Base-by-base conservation (phyloP, 805 yeast species). In the Citeromyces nyonsensis region DNA sequence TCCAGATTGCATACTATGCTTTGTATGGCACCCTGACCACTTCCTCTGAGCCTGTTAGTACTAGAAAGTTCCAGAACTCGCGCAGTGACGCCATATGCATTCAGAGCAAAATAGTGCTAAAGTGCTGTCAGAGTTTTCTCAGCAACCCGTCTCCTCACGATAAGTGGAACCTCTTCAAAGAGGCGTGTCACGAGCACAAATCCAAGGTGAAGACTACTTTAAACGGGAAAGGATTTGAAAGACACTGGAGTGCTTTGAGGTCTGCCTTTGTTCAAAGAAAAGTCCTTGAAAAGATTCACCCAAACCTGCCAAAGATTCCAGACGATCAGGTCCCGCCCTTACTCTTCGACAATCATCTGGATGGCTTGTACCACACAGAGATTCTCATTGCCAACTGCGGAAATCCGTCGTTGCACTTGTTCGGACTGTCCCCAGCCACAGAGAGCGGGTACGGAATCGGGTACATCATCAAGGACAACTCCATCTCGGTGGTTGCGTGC, bases 51-150 rank as follows among this genome's bases (percentile, higher is more conserved):
- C 76, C 76, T 3, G 65, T 70, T 18, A 73, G 85, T 4, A 79
- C 86, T 1, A 59, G 93, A 37, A 61, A 61, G 37, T 80, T 77
- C 50, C 61, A 60, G 38, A 74, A 74, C 46, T 63, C 85, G 4
- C 63, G 93, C 42, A 75, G 85, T 0, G 83, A 78, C 38, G 62
- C 78, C 14, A 59, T 78, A 28, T 69, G 80, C 15, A 59, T 78
- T 27, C 88, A 78, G 44, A 69, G 65, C 40, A 74, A 69, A 12
- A 40, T 51, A 15, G 52, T 69, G 36, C 46, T 63, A 32, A 54
- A 61, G 38, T 54, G 68, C 37, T 78, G 78, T 33, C 84, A 77
- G 46, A 43, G 64, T 2, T 80, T 71, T 45, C 73, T 79, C 29
- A 70, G 84, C 14, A 71, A 66, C 33, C 53, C 70, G 1, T 45